Percentiles rank a stretch among this genome's conserved stretches.
These are phyloP conservation scores for Aspergillus niger DNA, from an alignment of 2,329 filamentous ascomycete genomes.

Conservation along the genomic window DNA sequence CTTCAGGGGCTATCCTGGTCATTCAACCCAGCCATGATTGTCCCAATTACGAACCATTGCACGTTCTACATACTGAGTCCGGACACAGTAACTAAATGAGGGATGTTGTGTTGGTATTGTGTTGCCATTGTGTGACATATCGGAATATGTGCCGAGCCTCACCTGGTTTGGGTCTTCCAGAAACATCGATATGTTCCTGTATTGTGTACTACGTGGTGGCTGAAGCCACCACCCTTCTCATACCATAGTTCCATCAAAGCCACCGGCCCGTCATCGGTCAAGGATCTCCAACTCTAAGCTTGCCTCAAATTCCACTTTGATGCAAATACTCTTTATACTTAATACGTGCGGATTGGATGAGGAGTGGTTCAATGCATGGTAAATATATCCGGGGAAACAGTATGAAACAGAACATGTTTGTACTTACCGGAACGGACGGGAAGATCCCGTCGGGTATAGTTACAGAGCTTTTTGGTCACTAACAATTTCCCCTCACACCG, in stretches of 20 bases:
- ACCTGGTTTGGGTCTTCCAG: constrained; percentile 8
- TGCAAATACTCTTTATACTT: too few relatives aligned
- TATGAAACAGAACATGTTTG: background rate
- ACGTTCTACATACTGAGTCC: background rate
- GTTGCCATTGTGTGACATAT: background rate
- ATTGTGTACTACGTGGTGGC: constrained; percentile 3
- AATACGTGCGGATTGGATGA: background rate
- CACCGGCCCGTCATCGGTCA: background rate
- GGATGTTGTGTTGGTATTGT: constrained; percentile 1
- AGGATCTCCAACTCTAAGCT: background rate
- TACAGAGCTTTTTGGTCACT: background rate
- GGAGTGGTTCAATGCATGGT: background rate
- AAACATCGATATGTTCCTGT: constrained; percentile 11
- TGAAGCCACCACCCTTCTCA: constrained; percentile 2
- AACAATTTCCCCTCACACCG: background rate
- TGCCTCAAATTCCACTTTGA: background rate
- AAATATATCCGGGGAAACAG: background rate
- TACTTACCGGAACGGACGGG: constrained; percentile 10
- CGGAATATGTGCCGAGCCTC: constrained; percentile 3
- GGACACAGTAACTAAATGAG: background rate
- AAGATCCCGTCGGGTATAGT: constrained; percentile 13
- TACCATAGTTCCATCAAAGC: background rate
- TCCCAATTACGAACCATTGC: background rate
- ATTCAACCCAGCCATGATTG: background rate
- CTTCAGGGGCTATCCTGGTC: background rate